Base-by-base conservation (phyloP, 2,329 filamentous ascomycete species). In the Clonostachys rosea region DNA sequence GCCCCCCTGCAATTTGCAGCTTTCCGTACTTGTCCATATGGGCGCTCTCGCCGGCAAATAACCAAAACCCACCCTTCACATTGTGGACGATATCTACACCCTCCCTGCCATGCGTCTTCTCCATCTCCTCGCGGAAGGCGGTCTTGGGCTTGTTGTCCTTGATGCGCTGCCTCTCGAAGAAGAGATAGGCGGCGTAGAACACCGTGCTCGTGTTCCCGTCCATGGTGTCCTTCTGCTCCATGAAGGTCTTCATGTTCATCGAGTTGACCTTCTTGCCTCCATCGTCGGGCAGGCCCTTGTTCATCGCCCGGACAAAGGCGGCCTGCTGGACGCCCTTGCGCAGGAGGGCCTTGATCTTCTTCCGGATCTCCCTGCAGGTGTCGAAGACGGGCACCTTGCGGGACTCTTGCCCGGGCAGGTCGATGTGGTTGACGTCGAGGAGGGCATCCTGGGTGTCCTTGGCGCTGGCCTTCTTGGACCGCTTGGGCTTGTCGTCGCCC, bases 91-190 rank as follows among this genome's bases (percentile, higher is more conserved):
- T 30, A 24, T 58, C 49, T 11, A 67, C 54, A 12, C 63, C 66
- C 6, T 43, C 30, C 7, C 39, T 30, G 1, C 54, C 55, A 49
- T 66, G 59, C 3, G 53, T 47, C n/a, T 53, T 47, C 58, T 83
- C 77, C 75, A 82, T 81, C 48, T 76, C 71, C 50, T 66, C 45
- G 12, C 78, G 63, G 55, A 73, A 69, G 55, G 74, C 69, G 16
- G 60, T 68, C 65, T 82, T 82, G 42, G 71, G 64, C 59, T 76
- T 80, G 1, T 65, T 62, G 45, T 77, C 66, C 54, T 68, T 68
- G 47, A 83, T 60, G n/a, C 78, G 63, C 53, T 75, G 51, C 65
- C 83, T 83, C 64, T 84, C 78, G 54, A 83, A 83, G 58, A 74
- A 81, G 17, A 79, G 69, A 55, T 83, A 83, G 0, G 66, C 68